Conservation (phyloP, 2,329 filamentous ascomycete genomes). For the Cercospora sesami region DNA sequence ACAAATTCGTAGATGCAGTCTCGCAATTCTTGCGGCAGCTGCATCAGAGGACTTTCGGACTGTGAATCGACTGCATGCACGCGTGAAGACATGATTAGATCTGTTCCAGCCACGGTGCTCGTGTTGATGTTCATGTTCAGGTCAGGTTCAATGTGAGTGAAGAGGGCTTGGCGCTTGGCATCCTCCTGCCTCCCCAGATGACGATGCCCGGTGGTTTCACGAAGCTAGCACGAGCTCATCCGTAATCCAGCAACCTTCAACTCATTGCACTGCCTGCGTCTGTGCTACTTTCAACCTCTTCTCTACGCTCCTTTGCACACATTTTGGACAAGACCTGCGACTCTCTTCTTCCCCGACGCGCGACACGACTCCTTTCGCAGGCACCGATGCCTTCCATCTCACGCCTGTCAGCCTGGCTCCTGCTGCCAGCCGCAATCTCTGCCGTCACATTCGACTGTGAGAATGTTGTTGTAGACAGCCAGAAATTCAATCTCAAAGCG, state of each 20-base stretch:
- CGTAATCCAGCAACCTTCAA: background rate
- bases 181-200: background rate
- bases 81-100: background rate
- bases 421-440: constrained; percentile 39
- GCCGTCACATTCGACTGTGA: constrained; percentile 62
- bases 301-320: background rate
- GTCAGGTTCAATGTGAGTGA: background rate
- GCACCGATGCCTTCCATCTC: constrained; percentile 25
- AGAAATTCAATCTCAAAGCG: constrained; percentile 63
- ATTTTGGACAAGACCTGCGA: background rate
- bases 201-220: background rate
- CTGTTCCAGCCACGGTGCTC: background rate
- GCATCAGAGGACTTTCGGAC: constrained; percentile 9
- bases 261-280: background rate
- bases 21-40: constrained; percentile 24
- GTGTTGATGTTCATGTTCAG: background rate
- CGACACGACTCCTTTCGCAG: background rate
- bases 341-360: background rate
- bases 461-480: constrained; percentile 59
- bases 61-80: background rate
- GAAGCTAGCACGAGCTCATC: background rate
- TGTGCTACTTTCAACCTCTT: background rate
- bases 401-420: constrained; percentile 28
- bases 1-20: constrained; percentile 21
- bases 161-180: background rate